Evolutionary conservation across 768 basidiomycete species (phyloP), one percentile per base, ranked within the genome.

Genomic region (Mycena kentingensis): DNA sequence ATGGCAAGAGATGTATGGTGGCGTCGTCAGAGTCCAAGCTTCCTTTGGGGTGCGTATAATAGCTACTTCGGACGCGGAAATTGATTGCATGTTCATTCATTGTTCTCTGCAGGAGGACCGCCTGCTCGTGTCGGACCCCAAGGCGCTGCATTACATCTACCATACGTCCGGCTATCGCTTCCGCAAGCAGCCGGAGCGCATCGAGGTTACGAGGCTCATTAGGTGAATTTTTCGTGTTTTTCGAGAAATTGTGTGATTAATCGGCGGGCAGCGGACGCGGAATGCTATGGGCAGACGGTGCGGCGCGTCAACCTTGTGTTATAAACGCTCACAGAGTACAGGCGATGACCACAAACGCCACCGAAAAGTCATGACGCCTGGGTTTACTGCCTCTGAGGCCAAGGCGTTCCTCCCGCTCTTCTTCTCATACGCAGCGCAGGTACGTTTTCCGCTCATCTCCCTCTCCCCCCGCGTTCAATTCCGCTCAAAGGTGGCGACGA

Each of bases 111-210:
- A 78, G 79, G 73, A 71, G 55, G 73, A 79, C 49, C 67, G 72
- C 24, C 73, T 81, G 16, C 60, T 79, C 28, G 57, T 80, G 3
- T 65, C 76, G 5, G 80, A 82, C 60, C 73, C 77, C 4, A 80
- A 81, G 55, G 78, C 77, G 3, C 65, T 77, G 26, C 73, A 75
- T 41, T 71, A 74, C 52, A 74, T 80, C 31, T 72, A 75, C 53
- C 70, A 73, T 25, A 75, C 75, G 2, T 68, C 73, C 3, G 74
- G 68, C 2, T 77, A 81, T 50, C 65, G 66, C 22, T 81, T 73
- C 52, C 62, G 60, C 22, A 81, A 78, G 50, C 71, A 67, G 41
- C 58, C 67, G 7, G 73, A 71, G 49, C 69, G 73, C 28, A 60
- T 66, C n/a, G 71, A 72, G 44, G 37, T 74, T 18, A 70, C 73